Percentiles rank a stretch among this genome's conserved stretches.
These are phyloP conservation scores for Fusarium sambucinum DNA, from an alignment of 2,329 filamentous ascomycete genomes.

Conservation along the genomic window DNA sequence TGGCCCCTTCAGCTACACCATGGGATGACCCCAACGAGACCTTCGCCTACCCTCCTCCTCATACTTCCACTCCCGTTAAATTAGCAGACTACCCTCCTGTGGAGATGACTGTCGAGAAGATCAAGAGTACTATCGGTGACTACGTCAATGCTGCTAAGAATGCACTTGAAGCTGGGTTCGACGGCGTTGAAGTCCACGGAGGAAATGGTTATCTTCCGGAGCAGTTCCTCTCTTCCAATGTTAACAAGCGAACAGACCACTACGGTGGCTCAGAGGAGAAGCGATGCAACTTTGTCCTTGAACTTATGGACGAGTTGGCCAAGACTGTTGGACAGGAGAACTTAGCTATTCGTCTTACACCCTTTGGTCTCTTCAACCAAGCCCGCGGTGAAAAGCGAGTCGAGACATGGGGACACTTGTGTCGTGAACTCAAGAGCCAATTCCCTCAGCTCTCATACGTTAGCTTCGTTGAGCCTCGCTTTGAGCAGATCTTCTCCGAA, in stretches of 20 bases:
- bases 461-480: slow-evolving; percentile 67
- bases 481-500: slow-evolving; percentile 64
- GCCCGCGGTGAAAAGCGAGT: slow-evolving; percentile 62
- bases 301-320: slow-evolving; percentile 62
- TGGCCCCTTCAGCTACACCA: slow-evolving; percentile 57
- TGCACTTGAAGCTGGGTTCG: slow-evolving; percentile 67
- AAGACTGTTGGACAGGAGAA: slow-evolving; percentile 59
- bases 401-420: slow-evolving; percentile 66
- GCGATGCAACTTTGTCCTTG: slow-evolving; percentile 64
- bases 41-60: slow-evolving; percentile 54
- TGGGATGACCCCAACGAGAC: slow-evolving; percentile 59
- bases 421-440: slow-evolving; percentile 59
- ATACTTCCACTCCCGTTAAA: slow-evolving; percentile 55
- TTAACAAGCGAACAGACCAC: slow-evolving; percentile 53
- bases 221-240: slow-evolving; percentile 55
- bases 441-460: slow-evolving; percentile 64
- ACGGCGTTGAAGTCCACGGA: slow-evolving; percentile 58
- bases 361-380: slow-evolving; percentile 66
- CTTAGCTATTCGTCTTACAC: slow-evolving; percentile 59
- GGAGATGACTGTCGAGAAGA: slow-evolving; percentile 58
- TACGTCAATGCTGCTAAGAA: slow-evolving; percentile 52
- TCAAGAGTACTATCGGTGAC: slow-evolving; percentile 49
- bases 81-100: slow-evolving; percentile 50
- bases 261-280: slow-evolving; percentile 53
- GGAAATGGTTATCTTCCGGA: slow-evolving; percentile 57